Base-by-base conservation (phyloP, 441 rosid species). In the Croton setiger region DNA sequence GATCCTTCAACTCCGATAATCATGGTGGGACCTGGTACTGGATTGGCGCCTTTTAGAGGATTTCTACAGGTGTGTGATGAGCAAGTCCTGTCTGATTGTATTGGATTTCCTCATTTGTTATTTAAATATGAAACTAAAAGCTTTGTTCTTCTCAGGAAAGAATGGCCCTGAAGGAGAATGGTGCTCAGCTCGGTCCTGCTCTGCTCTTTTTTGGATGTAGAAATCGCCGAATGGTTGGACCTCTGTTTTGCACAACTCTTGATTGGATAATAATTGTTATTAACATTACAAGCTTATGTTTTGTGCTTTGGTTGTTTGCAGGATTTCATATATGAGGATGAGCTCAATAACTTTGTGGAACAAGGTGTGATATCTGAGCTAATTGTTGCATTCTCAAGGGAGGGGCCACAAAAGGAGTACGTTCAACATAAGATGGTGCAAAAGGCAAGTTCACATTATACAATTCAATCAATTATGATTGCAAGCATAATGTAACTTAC, bases 21-120 rank as follows among this genome's bases (percentile, higher is more conserved):
- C 64, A 92, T 95, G 98, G 87, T 95, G 71, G 99, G 99, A 58
- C 98, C 98, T 64, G 98, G 98, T 69, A 92, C 98, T 67, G 99
- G 99, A 55, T 84, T 90, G 69, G 98, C 99, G 75, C 98, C 98
- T 58, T 95, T 95, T 75, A 85, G 99, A 78, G 98, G 98, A 60
- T 95, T 95, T 85, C 89, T 95, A 73, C 98, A 90, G 91, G 91
- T 89, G 55, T 64, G 67, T 53, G 35, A 60, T 57, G 33, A 45
- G 37, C 51, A 39, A 39, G 21, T 35, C 1, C 69, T 21, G 47
- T 56, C 44, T 58, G 17, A 27, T 27, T 27, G 1, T 27, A 27
- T 27, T 60, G 47, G 27, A 18, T 15, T 48, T 33, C 18, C 15
- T 18, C 57, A 14, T 33, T 47, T 51, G 4, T 47, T 56, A 1